A percentile compares a stretch with the other conserved stretches of the same genome.
Conservation (phyloP, 352 stramenopile species). For the Phytopythium vexans region DNA sequence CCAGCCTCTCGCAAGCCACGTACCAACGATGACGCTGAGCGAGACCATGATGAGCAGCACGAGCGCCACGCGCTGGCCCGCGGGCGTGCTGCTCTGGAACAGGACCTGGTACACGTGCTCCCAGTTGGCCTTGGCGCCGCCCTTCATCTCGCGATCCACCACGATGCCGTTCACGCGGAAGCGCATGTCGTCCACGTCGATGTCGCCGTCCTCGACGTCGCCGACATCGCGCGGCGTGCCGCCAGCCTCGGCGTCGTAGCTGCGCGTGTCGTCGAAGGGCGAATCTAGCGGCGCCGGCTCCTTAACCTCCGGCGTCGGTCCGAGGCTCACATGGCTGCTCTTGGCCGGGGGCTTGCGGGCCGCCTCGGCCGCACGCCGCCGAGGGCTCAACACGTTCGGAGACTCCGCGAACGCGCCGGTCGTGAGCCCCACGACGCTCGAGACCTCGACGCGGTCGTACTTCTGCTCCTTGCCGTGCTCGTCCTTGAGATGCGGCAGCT, state of each 20-base stretch:
- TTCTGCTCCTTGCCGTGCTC: constrained; percentile 3
- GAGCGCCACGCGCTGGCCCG: constrained; percentile 61
- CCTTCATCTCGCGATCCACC: constrained; percentile 65
- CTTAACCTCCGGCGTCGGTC: background rate
- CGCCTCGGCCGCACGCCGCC: constrained; percentile 5
- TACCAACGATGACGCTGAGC: constrained; percentile 54
- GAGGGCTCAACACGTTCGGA: constrained; percentile 1
- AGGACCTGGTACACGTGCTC: constrained; percentile 69
- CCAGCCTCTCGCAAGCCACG: constrained; percentile 10
- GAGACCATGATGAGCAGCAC: constrained; percentile 68
- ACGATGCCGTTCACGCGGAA: constrained; percentile 79
- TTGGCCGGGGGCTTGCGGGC: constrained; percentile 11
- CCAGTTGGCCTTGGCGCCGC: constrained; percentile 62
- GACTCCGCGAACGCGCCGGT: background rate
- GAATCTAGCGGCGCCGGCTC: background rate
- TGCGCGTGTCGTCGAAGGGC: constrained; percentile 5
- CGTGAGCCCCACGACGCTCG: background rate
- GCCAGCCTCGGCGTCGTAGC: constrained; percentile 4
- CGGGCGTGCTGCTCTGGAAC: constrained; percentile 68
- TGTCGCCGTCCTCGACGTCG: constrained; percentile 5
- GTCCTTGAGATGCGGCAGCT: constrained; percentile 6
- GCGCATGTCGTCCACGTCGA: constrained; percentile 26
- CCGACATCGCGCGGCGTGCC: constrained; percentile 1
- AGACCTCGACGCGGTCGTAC: constrained; percentile 5
- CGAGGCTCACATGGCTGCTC: background rate